These are phyloP conservation scores for Parsonsia alboflavescens DNA, from an alignment of 257 asterid genomes.

Conservation along the genomic window DNA sequence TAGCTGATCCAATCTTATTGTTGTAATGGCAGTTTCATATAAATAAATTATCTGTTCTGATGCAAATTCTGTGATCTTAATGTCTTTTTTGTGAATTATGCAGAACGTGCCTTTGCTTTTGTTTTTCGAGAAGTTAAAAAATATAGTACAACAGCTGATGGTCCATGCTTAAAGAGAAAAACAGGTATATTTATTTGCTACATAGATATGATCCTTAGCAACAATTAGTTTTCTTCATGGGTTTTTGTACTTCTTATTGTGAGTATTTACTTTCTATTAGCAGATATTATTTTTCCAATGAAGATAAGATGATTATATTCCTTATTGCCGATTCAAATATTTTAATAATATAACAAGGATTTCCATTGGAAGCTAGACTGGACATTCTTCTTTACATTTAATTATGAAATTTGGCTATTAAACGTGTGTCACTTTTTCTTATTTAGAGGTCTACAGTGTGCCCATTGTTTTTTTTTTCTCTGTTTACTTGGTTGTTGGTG, in stretches of 20 bases:
- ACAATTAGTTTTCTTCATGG: too few relatives aligned
- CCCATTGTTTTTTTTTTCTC: too few relatives aligned
- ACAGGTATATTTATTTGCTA: slow-evolving; percentile 49
- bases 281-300: not conserved
- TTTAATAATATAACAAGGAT: not conserved
- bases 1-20: not conserved
- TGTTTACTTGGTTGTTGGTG: not conserved
- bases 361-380: not conserved
- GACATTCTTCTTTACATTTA: not conserved
- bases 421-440: too few relatives aligned
- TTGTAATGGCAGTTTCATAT: not conserved
- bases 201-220: too few relatives aligned
- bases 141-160: slow-evolving; percentile 33
- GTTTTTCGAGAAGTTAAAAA: slow-evolving; percentile 77
- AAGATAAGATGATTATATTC: not conserved
- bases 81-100: slow-evolving; percentile 20
- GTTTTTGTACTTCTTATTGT: not conserved
- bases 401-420: not conserved
- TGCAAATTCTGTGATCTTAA: not conserved
- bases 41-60: not conserved
- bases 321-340: not conserved
- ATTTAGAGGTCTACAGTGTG: too few relatives aligned
- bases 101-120: slow-evolving; percentile 85
- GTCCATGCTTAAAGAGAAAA: slow-evolving; percentile 67
- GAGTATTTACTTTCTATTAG: not conserved